phyloP scores from a whole-genome alignment of 148 eudicot genomes.

The Chenopodium quinoa region DNA sequence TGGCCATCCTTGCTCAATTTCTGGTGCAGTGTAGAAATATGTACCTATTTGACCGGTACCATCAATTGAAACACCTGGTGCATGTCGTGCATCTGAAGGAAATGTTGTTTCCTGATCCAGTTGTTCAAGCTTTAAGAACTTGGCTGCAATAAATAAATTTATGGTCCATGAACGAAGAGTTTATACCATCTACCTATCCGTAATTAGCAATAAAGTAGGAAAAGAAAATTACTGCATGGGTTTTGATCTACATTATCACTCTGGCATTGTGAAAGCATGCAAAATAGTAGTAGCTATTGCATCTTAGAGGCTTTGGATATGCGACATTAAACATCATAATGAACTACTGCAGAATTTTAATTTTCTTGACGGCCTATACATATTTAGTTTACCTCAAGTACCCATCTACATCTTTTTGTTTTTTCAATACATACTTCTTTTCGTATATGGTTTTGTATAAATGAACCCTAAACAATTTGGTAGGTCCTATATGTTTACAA shows the following conservation, averaged over 20 bases:
- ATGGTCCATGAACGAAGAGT: conserved; percentile 1
- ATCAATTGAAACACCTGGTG: conserved; percentile 72
- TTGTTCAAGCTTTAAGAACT: conserved; percentile 90
- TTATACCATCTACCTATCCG: not conserved
- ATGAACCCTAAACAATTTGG: not conserved
- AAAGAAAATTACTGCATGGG: not conserved
- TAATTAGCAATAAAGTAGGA: not conserved
- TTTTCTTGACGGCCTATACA: too few relatives aligned
- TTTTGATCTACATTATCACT: not conserved
- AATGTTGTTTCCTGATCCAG: conserved; percentile 69
- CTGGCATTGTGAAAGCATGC: not conserved
- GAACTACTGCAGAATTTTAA: not conserved
- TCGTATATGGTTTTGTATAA: not conserved
- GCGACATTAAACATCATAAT: not conserved
- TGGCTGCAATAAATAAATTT: conserved; percentile 52
- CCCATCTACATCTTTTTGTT: not conserved
- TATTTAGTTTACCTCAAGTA: not conserved
- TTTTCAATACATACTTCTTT: not conserved
- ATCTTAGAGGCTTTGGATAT: not conserved
- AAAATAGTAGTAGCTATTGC: not conserved
- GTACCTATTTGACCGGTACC: conserved; percentile 96
- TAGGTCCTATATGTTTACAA: not conserved
- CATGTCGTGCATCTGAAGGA: conserved; percentile 69
- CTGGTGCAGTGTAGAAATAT: conserved; percentile 95
- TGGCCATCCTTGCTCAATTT: conserved; percentile 97